A percentile compares a stretch with the other conserved stretches of the same genome.
These are phyloP conservation scores for Exophiala sideris DNA, from an alignment of 2,329 filamentous ascomycete species.

Conservation along the genomic window DNA sequence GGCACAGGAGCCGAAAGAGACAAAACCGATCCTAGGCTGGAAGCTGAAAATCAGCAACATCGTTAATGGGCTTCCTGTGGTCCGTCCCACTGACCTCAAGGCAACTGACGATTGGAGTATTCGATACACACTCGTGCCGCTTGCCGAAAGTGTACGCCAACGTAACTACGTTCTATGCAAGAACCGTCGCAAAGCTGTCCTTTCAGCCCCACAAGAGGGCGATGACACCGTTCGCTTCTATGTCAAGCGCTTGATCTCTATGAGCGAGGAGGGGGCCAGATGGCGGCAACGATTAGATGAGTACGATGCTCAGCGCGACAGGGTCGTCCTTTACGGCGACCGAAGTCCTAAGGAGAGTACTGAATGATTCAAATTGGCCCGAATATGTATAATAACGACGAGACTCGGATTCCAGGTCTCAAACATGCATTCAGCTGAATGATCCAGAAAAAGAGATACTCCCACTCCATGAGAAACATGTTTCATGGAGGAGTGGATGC, in stretches of 20 bases:
- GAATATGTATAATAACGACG: slow-evolving; percentile 6
- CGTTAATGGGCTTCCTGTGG: slow-evolving; percentile 63
- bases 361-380: neutral
- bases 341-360: neutral
- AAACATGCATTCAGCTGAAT: neutral
- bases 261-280: slow-evolving; percentile 55
- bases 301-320: slow-evolving; percentile 46
- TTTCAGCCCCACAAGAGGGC: slow-evolving; percentile 34
- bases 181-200: slow-evolving; percentile 51
- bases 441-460: neutral
- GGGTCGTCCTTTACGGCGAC: slow-evolving; percentile 26
- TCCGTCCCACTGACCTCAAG: slow-evolving; percentile 55
- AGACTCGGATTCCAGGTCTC: too few species aligned
- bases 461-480: slow-evolving; percentile 3
- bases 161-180: slow-evolving; percentile 57
- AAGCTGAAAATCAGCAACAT: slow-evolving; percentile 69
- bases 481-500: slow-evolving; percentile 1
- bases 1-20: neutral
- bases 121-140: slow-evolving; percentile 72
- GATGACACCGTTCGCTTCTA: slow-evolving; percentile 47
- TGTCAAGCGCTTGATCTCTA: slow-evolving; percentile 38
- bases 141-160: slow-evolving; percentile 46
- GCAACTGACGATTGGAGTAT: slow-evolving; percentile 61
- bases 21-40: slow-evolving; percentile 55
- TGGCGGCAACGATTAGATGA: slow-evolving; percentile 57